Conservation (phyloP, 148 eudicot genomes). For the Persicaria tinctoria region DNA sequence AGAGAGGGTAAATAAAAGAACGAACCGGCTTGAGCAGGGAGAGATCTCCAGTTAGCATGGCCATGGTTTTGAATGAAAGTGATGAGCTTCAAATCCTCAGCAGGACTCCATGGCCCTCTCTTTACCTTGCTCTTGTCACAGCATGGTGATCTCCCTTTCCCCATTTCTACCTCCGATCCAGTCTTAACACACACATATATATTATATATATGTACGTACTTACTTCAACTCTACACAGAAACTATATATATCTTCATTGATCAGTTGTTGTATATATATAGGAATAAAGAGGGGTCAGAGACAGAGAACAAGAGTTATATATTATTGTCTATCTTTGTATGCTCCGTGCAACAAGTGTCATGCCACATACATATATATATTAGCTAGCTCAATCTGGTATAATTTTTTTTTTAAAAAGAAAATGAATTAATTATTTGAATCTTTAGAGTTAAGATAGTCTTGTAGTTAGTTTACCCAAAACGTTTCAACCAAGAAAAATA, state of each 20-base stretch:
- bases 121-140: slow-evolving; percentile 46
- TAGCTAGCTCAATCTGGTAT: neutral
- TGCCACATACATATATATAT: neutral
- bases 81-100: slow-evolving; percentile 38
- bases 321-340: neutral
- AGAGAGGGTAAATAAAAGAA: neutral
- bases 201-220: no score
- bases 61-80: slow-evolving; percentile 38
- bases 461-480: slow-evolving; percentile 4
- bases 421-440: neutral
- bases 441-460: neutral
- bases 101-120: slow-evolving; percentile 42
- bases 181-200: no score
- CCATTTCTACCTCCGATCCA: slow-evolving; percentile 18
- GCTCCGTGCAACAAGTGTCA: neutral
- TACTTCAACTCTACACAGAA: no score
- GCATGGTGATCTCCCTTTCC: slow-evolving; percentile 42
- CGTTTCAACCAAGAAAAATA: neutral
- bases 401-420: neutral
- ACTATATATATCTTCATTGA: no score
- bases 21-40: slow-evolving; percentile 40
- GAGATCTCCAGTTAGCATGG: slow-evolving; percentile 47
- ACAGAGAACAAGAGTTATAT: neutral
- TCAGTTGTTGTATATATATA: neutral
- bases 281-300: neutral